Conservation (phyloP, 495 filamentous ascomycete species). For the Penicillium antarcticum region DNA sequence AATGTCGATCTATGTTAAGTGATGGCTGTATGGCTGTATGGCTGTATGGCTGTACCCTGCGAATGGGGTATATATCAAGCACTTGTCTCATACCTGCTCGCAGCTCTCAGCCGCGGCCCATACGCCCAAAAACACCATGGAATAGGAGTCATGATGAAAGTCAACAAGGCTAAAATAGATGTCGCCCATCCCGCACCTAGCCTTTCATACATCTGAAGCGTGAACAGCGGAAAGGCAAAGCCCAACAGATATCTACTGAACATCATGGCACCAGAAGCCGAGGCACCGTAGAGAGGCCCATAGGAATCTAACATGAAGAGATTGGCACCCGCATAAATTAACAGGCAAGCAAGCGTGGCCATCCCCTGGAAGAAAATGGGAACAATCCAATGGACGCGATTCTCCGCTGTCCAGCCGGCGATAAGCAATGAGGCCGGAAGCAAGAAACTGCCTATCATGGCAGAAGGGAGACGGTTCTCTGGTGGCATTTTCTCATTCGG, state of each 20-base stretch:
- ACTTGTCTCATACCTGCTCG: neutral
- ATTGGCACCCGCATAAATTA: conserved; percentile 32
- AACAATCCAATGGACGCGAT: conserved; percentile 48
- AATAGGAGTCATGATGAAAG: neutral
- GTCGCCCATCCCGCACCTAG: conserved; percentile 1
- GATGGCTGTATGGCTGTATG: no score
- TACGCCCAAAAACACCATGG: neutral
- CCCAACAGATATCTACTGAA: conserved; percentile 1
- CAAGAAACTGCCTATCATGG: conserved; percentile 18
- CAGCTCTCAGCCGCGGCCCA: neutral
- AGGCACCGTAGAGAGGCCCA: neutral
- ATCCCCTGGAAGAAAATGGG: conserved; percentile 39
- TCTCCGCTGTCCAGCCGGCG: conserved; percentile 60
- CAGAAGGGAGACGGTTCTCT: conserved; percentile 3
- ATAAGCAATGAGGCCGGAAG: conserved; percentile 57
- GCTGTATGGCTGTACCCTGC: no score
- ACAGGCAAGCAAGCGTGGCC: conserved; percentile 49
- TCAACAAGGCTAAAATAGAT: neutral
- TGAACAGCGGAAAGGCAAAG: neutral
- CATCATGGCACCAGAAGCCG: conserved; percentile 4
- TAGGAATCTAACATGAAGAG: neutral
- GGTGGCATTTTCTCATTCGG: conserved; percentile 1
- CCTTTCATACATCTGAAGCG: neutral
- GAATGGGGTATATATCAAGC: neutral
- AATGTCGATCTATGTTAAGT: no score